A percentile compares a stretch with the other conserved stretches of the same genome.
Conservation (phyloP, 305 asterid species). For the Rubia peregrina region DNA sequence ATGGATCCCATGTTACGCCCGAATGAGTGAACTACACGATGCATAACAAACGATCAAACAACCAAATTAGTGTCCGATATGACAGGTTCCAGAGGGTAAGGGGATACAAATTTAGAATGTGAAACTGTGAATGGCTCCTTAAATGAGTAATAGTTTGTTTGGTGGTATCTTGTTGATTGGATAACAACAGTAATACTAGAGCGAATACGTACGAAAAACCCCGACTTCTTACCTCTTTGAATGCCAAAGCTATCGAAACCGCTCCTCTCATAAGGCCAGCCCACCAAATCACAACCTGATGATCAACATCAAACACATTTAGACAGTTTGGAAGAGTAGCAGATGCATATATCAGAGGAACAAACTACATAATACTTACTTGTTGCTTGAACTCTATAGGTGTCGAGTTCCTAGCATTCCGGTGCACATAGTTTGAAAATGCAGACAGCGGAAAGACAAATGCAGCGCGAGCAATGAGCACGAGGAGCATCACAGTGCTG, state of each 20-base stretch:
- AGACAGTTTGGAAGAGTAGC: not conserved
- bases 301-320: not conserved
- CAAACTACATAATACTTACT: conserved; percentile 28
- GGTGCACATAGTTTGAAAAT: conserved; percentile 62
- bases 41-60: not conserved
- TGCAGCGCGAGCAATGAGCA: conserved; percentile 85
- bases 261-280: conserved; percentile 99
- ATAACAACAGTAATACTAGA: too few species aligned
- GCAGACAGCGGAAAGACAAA: conserved; percentile 85
- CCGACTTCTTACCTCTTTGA: conserved; percentile 61
- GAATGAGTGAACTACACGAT: conserved; percentile 62
- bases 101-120: too few species aligned
- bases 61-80: not conserved
- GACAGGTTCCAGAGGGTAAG: too few species aligned
- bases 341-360: not conserved
- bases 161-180: too few species aligned
- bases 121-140: too few species aligned
- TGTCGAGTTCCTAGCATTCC: conserved; percentile 40
- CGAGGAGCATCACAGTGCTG: conserved; percentile 46
- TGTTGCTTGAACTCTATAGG: conserved; percentile 60
- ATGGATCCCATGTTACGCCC: conserved; percentile 62
- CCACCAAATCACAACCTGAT: conserved; percentile 83
- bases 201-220: too few species aligned
- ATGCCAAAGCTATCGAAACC: conserved; percentile 91
- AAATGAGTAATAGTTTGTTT: too few species aligned